A percentile compares a stretch with the other conserved stretches of the same genome.
Evolutionary conservation across 2,329 filamentous ascomycete species (phyloP).

Genomic region (Diaporthe humulicola): DNA sequence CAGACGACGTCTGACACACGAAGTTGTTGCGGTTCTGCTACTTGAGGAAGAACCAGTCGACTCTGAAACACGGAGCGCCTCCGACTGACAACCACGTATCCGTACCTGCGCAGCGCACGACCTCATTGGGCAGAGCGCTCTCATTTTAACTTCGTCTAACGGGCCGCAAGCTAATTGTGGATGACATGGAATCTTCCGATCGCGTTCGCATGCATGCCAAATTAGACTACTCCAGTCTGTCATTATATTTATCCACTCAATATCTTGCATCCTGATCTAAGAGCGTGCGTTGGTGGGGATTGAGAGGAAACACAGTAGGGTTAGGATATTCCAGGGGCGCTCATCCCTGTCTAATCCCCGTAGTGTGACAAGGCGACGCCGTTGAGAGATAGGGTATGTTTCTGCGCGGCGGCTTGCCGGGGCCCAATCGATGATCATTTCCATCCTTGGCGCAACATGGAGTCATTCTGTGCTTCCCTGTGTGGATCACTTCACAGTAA

Average conservation of each 20-base stretch:
- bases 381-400: conserved; percentile 7
- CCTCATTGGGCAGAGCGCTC: conserved; percentile 6
- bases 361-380: conserved; percentile 15
- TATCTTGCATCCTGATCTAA: not conserved
- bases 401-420: not conserved
- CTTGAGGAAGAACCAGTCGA: conserved; percentile 24
- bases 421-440: not conserved
- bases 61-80: conserved; percentile 37
- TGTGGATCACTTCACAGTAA: not conserved
- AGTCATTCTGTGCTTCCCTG: not conserved
- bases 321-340: conserved; percentile 17
- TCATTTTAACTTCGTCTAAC: conserved; percentile 18
- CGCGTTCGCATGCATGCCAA: not conserved
- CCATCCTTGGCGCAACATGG: not conserved
- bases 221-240: conserved; percentile 5
- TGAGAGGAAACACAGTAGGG: not conserved
- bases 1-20: conserved; percentile 38
- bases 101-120: not conserved
- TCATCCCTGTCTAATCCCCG: conserved; percentile 10
- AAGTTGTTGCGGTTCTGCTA: conserved; percentile 18
- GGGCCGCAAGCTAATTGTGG: conserved; percentile 20
- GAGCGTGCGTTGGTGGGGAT: not conserved
- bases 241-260: conserved; percentile 6
- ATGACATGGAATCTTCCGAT: conserved; percentile 7
- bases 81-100: conserved; percentile 16